A percentile compares a stretch with the other conserved stretches of the same genome.
These are phyloP conservation scores for Fusarium graminum DNA, from an alignment of 2,329 filamentous ascomycete species.

Conservation along the genomic window DNA sequence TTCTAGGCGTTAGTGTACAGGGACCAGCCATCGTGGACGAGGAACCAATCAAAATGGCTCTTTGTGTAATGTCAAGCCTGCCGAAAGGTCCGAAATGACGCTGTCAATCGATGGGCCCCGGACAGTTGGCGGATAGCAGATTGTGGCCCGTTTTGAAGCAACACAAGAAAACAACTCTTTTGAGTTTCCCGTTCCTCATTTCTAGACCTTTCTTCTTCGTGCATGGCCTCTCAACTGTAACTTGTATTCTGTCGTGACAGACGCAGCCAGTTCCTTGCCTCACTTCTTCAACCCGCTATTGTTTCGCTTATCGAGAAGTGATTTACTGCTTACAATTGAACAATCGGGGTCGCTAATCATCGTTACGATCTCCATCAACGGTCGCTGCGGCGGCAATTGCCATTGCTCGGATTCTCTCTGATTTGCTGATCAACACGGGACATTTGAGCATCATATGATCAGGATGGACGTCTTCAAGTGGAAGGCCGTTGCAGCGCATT, in stretches of 20 bases:
- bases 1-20: slow-evolving; percentile 21
- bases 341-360: slow-evolving; percentile 26
- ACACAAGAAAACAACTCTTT: slow-evolving; percentile 23
- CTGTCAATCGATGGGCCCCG: slow-evolving; percentile 23
- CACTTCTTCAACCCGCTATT: slow-evolving; percentile 18
- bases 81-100: slow-evolving; percentile 43
- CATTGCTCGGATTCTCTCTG: background rate
- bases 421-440: background rate
- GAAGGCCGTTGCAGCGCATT: slow-evolving; percentile 35
- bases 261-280: slow-evolving; percentile 44
- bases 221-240: slow-evolving; percentile 22
- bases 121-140: slow-evolving; percentile 8
- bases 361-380: slow-evolving; percentile 39
- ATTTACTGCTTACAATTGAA: slow-evolving; percentile 16
- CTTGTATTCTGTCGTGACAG: slow-evolving; percentile 9
- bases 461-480: slow-evolving; percentile 42
- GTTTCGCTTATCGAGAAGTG: slow-evolving; percentile 39
- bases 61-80: slow-evolving; percentile 35
- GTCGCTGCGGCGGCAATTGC: slow-evolving; percentile 4
- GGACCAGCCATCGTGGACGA: slow-evolving; percentile 7
- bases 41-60: slow-evolving; percentile 18
- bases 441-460: background rate
- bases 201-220: slow-evolving; percentile 5
- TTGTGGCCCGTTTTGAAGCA: slow-evolving; percentile 9
- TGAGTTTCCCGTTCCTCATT: slow-evolving; percentile 21